These are phyloP conservation scores for Globisporangium takayamanum DNA, from an alignment of 352 stramenopile genomes.

Conservation along the genomic window DNA sequence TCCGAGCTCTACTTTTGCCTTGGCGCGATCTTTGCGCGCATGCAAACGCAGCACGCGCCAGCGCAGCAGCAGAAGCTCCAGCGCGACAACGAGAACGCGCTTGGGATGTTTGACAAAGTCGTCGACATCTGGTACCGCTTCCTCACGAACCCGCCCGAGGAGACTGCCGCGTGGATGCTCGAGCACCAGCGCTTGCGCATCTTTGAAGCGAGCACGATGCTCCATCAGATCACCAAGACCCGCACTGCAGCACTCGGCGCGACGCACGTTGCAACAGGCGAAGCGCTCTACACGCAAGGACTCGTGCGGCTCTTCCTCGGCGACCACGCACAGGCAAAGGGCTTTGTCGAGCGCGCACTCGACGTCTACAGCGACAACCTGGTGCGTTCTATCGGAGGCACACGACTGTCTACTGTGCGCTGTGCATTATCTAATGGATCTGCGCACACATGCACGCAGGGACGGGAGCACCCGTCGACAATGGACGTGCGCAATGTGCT, in stretches of 20 bases:
- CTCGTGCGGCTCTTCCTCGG: constrained; percentile 50
- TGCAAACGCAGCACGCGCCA: constrained; percentile 14
- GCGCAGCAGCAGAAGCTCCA: constrained; percentile 11
- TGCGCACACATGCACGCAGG: constrained; percentile 16
- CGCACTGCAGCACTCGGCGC: constrained; percentile 32
- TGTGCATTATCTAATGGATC: neutral
- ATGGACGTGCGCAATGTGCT: constrained; percentile 48
- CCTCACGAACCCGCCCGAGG: constrained; percentile 58
- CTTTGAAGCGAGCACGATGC: constrained; percentile 49
- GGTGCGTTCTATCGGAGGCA: constrained; percentile 15
- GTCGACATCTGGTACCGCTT: constrained; percentile 80
- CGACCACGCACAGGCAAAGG: constrained; percentile 41
- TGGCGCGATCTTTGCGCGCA: constrained; percentile 46
- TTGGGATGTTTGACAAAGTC: constrained; percentile 72
- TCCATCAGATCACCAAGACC: constrained; percentile 42
- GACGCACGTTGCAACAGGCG: constrained; percentile 50
- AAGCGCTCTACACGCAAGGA: constrained; percentile 54
- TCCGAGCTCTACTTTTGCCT: constrained; percentile 73
- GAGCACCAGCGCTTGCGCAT: constrained; percentile 50
- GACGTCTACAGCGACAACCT: constrained; percentile 52
- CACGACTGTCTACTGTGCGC: neutral
- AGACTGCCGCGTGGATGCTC: constrained; percentile 57
- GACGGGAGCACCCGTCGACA: constrained; percentile 49
- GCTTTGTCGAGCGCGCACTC: constrained; percentile 41
- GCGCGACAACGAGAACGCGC: constrained; percentile 34